Evolutionary conservation across 2,329 filamentous ascomycete species (phyloP), one percentile per base, ranked within the genome.

Genomic region (Akanthomyces dipterigenus): DNA sequence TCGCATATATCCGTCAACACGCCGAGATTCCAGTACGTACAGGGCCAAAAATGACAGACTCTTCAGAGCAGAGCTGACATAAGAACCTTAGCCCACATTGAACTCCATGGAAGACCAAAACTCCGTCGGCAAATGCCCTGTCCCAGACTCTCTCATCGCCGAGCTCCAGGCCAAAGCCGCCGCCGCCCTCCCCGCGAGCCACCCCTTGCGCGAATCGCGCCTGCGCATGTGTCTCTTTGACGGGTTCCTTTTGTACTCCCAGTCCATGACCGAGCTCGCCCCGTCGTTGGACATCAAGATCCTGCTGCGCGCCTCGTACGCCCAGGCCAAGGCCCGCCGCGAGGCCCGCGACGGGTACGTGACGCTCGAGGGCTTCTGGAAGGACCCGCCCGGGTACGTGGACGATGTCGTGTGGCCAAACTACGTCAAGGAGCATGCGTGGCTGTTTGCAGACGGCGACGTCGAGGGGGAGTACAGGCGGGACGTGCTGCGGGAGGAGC

Each of bases 331-430:
- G 69, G 75, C 78, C 38, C 80, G 90, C 26, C 78, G 90, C 34
- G 85, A 89, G 70, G 85, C 85, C 0, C 78, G 90, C 59, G 85
- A 82, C 66, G 90, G 90, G 12, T 95, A 95, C 72, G 89, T 91
- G 34, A 93, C 90, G 3, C 74, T 89, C 5, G 86, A 97, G 69
- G 93, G 93, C 31, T 99, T 97, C 77, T 99, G 95, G 95, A 82
- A 87, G 61, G 95, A 99, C 73, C 95, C 95, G 0, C 91, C 91
- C 0, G 93, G 91, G 0, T 99, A 98, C 72, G 92, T 98, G 42
- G 93, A 98, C 72, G 84, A 89, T 71, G 83, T 99, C 60, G 95
- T 99, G 5, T 99, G 95, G 95, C 93, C 93, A 3, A 93, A 96
- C 68, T 98, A 97, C 73, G 90, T 89, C 3, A 80, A 83, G 58